Percentiles rank a stretch among this genome's conserved stretches.
These are phyloP conservation scores for Austroboletus eburneus DNA, from an alignment of 768 basidiomycete genomes.

Conservation along the genomic window DNA sequence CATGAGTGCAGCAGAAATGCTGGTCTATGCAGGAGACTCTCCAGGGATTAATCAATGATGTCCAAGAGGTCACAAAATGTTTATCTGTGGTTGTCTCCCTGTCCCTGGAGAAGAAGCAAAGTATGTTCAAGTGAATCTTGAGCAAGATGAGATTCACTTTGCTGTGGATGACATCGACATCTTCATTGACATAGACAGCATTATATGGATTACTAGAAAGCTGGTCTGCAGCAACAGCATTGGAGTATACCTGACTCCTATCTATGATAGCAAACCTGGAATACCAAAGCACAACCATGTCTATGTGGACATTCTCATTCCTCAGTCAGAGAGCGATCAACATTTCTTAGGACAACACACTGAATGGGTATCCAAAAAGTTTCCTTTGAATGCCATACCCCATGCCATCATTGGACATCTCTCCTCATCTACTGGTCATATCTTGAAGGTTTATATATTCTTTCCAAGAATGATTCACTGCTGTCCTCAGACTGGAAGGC, in stretches of 20 bases:
- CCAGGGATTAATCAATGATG: not conserved
- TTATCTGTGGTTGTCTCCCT: not conserved
- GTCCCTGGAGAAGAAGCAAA: not conserved
- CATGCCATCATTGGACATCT: slow-evolving; percentile 6
- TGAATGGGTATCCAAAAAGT: slow-evolving; percentile 7
- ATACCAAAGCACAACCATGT: slow-evolving; percentile 16
- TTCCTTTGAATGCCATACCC: slow-evolving; percentile 6
- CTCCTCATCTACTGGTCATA: not conserved
- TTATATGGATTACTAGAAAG: slow-evolving; percentile 1
- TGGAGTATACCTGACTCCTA: not conserved
- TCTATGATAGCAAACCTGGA: not conserved
- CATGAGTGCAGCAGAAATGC: slow-evolving; percentile 1
- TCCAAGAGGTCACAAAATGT: not conserved
- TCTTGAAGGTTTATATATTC: slow-evolving; percentile 1
- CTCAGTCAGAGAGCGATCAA: slow-evolving; percentile 4
- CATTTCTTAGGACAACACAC: not conserved
- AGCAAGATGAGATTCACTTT: not conserved
- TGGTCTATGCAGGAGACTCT: not conserved
- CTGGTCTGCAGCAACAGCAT: not conserved
- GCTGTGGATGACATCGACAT: not conserved
- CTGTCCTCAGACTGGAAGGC: not conserved
- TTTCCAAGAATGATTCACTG: slow-evolving; percentile 13
- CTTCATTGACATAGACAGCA: slow-evolving; percentile 4
- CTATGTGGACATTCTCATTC: slow-evolving; percentile 8
- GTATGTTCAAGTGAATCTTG: not conserved